Base-by-base conservation (phyloP, 495 filamentous ascomycete genomes). In the Halenospora varia region DNA sequence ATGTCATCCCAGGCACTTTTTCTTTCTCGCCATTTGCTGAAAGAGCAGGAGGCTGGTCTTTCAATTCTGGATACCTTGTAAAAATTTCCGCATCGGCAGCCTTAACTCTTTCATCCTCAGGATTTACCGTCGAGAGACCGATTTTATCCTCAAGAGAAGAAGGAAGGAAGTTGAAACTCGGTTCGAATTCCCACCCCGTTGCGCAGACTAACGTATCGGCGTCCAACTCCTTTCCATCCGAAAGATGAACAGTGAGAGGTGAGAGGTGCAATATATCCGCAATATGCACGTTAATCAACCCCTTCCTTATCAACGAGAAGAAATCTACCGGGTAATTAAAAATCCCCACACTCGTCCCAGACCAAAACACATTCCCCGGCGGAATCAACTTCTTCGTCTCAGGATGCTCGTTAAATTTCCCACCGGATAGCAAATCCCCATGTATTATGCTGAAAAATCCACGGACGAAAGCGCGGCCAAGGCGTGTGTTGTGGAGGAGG, bases 401-500 rank as follows among this genome's bases (percentile, higher is more conserved):
- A 0, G 82, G 82, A 56, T 88, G 82, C 2, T 77, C 69, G 59
- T 83, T 73, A 61, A 79, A 84, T 10, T 75, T 73, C 61, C 83
- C 86, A 1, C 82, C 68, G 11, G 74, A 66, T 20, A 84, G 62
- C 8, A 88, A 75, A 53, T 88, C 83, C 53, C 79, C 73, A 15
- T 70, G 77, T 2, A 90, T 67, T 2, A 83, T 75, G 1, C 59
- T 64, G 82, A 85, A 92, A 66, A 92, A 91, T 0, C 68, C 62
- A 59, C 89, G 78, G 4, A 86, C 82, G 41, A 91, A 75, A 66
- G 76, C 78, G 6, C 87, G 77, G 1, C 89, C 89, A 15, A 89
- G 56, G 29, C 29, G 29, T 35, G 29, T 35, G 29, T 74, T 71
- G 60, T 93, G 89, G 48, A 89, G 75, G 58, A 90, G 82, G n/a